Percentiles rank a stretch among this genome's conserved stretches.
These are phyloP conservation scores for Coemansia sp. DNA, from an alignment of 192 early-diverging fungal genomes.

Conservation along the genomic window DNA sequence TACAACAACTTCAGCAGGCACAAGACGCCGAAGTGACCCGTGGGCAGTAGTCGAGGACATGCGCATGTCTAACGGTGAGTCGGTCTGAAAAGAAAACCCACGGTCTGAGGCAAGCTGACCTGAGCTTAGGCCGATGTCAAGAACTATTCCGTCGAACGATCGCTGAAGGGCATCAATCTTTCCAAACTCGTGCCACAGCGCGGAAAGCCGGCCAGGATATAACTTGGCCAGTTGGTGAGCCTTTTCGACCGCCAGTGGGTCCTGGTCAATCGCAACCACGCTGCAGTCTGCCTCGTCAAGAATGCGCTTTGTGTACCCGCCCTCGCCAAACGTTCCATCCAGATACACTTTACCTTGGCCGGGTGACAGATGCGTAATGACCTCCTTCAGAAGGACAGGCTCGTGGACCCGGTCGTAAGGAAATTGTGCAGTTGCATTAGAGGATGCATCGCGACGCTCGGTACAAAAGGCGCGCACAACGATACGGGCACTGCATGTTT, in stretches of 20 bases:
- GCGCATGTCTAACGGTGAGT: constrained; percentile 77
- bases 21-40: constrained; percentile 27
- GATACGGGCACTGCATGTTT: not conserved
- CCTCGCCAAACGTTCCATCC: constrained; percentile 76
- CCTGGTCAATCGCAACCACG: constrained; percentile 73
- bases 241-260: constrained; percentile 63
- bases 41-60: constrained; percentile 52
- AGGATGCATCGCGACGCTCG: not conserved
- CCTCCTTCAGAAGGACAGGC: constrained; percentile 58
- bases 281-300: constrained; percentile 61
- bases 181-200: constrained; percentile 63
- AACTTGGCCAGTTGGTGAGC: constrained; percentile 51
- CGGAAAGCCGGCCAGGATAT: constrained; percentile 58
- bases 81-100: constrained; percentile 68
- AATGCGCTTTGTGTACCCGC: constrained; percentile 68
- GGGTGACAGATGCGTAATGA: constrained; percentile 48
- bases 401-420: constrained; percentile 36
- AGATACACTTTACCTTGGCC: constrained; percentile 52
- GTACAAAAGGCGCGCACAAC: not conserved
- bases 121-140: constrained; percentile 75
- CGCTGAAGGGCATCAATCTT: constrained; percentile 35
- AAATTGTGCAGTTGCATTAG: constrained; percentile 6
- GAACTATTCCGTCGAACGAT: constrained; percentile 67
- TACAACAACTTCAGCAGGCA: constrained; percentile 64
- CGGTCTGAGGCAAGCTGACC: constrained; percentile 66